phyloP scores from a whole-genome alignment of 2,329 filamentous ascomycete genomes.

The Beauveria varroae region DNA sequence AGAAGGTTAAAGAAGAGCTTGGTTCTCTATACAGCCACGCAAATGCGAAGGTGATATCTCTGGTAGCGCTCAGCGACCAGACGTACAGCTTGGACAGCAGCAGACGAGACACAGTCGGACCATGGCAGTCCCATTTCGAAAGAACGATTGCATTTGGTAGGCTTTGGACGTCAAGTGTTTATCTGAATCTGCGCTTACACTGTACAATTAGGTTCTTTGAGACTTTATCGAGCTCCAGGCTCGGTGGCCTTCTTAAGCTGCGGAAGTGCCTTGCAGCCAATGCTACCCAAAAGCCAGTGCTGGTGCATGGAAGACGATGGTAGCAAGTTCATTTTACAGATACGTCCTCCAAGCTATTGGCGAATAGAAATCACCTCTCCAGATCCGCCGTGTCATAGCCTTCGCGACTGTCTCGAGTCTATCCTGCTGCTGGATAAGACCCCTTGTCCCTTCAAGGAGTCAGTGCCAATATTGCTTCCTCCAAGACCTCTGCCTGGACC shows the following conservation, averaged over 20 bases:
- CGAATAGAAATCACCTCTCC: conserved; percentile 74
- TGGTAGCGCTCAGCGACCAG: conserved; percentile 11
- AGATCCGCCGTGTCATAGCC: conserved; percentile 40
- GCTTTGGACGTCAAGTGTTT: conserved; percentile 29
- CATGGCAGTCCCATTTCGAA: conserved; percentile 70
- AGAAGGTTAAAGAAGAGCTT: neutral
- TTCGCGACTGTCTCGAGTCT: conserved; percentile 63
- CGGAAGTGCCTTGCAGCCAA: conserved; percentile 74
- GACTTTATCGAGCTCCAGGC: conserved; percentile 79
- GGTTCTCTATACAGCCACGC: neutral
- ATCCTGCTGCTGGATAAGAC: conserved; percentile 84
- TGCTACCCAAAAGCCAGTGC: conserved; percentile 82
- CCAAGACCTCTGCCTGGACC: neutral
- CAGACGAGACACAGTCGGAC: conserved; percentile 51
- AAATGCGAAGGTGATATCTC: conserved; percentile 7
- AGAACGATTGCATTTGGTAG: conserved; percentile 67
- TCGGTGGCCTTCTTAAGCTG: conserved; percentile 86
- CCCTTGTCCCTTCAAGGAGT: conserved; percentile 66
- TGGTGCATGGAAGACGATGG: conserved; percentile 85
- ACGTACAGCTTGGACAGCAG: conserved; percentile 29
- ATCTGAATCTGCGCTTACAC: neutral
- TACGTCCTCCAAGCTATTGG: conserved; percentile 78
- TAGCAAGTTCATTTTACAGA: conserved; percentile 77
- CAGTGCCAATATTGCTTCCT: conserved; percentile 1
- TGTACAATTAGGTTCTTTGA: conserved; percentile 52